These are phyloP conservation scores for Yarrowia sp. DNA, from an alignment of 805 yeast genomes.

Conservation along the genomic window DNA sequence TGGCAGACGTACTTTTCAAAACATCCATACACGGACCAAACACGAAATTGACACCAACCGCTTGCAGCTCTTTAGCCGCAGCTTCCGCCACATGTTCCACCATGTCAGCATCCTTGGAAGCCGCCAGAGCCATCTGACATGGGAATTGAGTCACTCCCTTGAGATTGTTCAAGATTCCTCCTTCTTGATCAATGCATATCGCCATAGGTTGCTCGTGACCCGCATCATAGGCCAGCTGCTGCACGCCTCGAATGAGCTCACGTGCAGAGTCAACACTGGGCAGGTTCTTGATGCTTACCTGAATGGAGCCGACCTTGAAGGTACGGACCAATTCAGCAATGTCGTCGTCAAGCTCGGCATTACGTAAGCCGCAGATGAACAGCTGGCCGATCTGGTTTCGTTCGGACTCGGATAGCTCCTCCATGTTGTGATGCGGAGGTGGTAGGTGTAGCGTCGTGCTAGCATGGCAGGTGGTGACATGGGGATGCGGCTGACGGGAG, in stretches of 20 bases:
- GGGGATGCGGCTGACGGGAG: not conserved
- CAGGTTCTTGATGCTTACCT: slow-evolving; percentile 53
- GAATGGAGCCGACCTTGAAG: slow-evolving; percentile 52
- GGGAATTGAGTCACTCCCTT: slow-evolving; percentile 16
- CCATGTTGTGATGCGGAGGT: slow-evolving; percentile 30
- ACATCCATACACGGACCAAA: slow-evolving; percentile 66
- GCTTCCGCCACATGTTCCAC: slow-evolving; percentile 5
- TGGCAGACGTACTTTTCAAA: slow-evolving; percentile 46
- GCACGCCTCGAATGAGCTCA: slow-evolving; percentile 44
- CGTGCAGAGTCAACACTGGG: slow-evolving; percentile 50
- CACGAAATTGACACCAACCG: slow-evolving; percentile 55
- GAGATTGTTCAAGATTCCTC: slow-evolving; percentile 7
- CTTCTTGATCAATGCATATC: slow-evolving; percentile 4
- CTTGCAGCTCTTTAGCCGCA: slow-evolving; percentile 31
- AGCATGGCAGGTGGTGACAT: not conserved
- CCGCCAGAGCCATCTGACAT: slow-evolving; percentile 10
- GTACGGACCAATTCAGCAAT: slow-evolving; percentile 28
- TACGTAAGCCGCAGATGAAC: slow-evolving; percentile 29
- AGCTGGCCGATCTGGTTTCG: slow-evolving; percentile 12
- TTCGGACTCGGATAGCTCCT: slow-evolving; percentile 32
- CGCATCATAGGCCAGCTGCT: slow-evolving; percentile 51
- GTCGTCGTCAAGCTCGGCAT: slow-evolving; percentile 30
- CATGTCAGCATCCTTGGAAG: not conserved
- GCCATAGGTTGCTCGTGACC: slow-evolving; percentile 46
- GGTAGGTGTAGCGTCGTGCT: slow-evolving; percentile 17